Conservation (phyloP, 2,329 filamentous ascomycete genomes). For the Epichloe festucae region DNA sequence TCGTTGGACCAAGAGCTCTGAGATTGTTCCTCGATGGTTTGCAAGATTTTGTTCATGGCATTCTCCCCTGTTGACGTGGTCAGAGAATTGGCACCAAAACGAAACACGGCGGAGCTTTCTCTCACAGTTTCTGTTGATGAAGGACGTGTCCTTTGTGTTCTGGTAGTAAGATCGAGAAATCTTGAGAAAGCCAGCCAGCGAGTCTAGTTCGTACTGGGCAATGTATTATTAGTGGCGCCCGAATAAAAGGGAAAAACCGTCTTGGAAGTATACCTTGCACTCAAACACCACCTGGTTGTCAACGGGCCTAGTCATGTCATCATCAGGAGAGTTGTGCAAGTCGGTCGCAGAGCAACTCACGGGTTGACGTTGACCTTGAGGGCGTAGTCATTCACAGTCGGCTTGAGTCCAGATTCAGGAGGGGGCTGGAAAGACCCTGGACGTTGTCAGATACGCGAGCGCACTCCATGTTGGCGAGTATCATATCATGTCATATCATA, state of each 20-base stretch:
- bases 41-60: conserved; percentile 29
- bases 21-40: conserved; percentile 14
- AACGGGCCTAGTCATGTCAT: conserved; percentile 9
- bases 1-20: conserved; percentile 14
- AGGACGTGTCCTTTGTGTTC: conserved; percentile 53
- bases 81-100: conserved; percentile 6
- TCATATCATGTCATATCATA: too few species aligned
- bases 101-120: neutral
- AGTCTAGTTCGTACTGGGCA: conserved; percentile 70
- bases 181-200: conserved; percentile 73
- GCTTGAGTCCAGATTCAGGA: conserved; percentile 45
- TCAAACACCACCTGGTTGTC: conserved; percentile 15
- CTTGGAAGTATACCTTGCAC: conserved; percentile 12
- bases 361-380: conserved; percentile 13
- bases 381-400: conserved; percentile 13
- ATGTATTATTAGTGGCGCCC: neutral
- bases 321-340: neutral
- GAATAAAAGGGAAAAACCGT: neutral
- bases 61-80: conserved; percentile 54
- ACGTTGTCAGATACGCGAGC: neutral
- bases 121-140: conserved; percentile 35
- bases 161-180: conserved; percentile 66
- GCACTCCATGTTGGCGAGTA: neutral
- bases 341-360: conserved; percentile 4
- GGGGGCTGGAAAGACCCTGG: conserved; percentile 77